These are phyloP conservation scores for Zarea fungicola DNA, from an alignment of 2,329 filamentous ascomycete genomes.

Conservation along the genomic window DNA sequence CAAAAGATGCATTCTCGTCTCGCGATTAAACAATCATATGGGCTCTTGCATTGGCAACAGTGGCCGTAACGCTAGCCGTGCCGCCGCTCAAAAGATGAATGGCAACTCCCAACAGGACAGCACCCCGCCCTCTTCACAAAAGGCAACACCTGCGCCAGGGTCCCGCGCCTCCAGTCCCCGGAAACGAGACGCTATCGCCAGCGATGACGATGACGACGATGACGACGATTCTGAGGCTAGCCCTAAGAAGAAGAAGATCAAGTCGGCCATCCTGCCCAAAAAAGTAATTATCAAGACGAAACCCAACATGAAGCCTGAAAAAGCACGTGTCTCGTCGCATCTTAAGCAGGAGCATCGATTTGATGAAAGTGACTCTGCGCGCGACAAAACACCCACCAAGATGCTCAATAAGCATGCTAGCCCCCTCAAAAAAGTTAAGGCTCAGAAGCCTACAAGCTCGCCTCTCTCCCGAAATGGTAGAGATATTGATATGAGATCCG, in stretches of 20 bases:
- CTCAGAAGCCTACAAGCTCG: constrained; percentile 43
- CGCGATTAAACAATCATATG: constrained; percentile 63
- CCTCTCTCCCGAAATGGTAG: constrained; percentile 46
- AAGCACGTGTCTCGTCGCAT: constrained; percentile 45
- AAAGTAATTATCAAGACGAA: constrained; percentile 54
- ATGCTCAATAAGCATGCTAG: constrained; percentile 30
- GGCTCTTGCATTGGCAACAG: constrained; percentile 63
- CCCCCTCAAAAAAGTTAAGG: constrained; percentile 39
- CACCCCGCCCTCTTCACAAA: constrained; percentile 58
- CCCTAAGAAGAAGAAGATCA: constrained; percentile 56
- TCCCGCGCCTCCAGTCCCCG: constrained; percentile 51
- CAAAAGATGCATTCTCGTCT: constrained; percentile 60
- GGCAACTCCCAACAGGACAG: constrained; percentile 49
- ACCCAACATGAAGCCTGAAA: constrained; percentile 47
- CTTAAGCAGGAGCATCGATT: constrained; percentile 45
- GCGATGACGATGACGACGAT: constrained; percentile 46
- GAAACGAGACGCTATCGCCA: constrained; percentile 46
- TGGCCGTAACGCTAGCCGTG: constrained; percentile 56
- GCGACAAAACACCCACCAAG: constrained; percentile 30
- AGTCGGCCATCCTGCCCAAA: constrained; percentile 37
- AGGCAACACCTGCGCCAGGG: constrained; percentile 52
- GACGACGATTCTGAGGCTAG: constrained; percentile 47
- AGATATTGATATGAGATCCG: constrained; percentile 47
- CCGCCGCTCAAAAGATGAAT: constrained; percentile 59
- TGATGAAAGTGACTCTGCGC: constrained; percentile 23